phyloP scores from a whole-genome alignment of 768 basidiomycete species.

The Termitomyces sp. region DNA sequence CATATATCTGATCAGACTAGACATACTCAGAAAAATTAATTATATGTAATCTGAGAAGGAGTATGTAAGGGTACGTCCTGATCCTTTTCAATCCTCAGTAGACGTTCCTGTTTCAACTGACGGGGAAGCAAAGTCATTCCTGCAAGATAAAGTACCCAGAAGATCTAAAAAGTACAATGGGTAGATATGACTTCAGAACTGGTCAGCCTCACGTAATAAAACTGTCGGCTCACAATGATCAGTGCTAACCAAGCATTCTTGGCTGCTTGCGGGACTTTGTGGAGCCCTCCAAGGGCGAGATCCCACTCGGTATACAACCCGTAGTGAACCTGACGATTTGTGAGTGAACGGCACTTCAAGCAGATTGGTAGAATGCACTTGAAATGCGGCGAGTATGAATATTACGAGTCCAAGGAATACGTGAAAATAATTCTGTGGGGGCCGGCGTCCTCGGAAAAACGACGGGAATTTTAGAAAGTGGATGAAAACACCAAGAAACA shows the following conservation, averaged over 20 bases:
- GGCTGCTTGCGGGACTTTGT: conserved; percentile 31
- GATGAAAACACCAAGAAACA: conserved; percentile 42
- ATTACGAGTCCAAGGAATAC: conserved; percentile 49
- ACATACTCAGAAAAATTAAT: background rate
- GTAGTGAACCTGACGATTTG: conserved; percentile 34
- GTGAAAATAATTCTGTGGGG: conserved; percentile 53
- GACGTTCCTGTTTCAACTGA: conserved; percentile 37
- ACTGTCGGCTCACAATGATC: conserved; percentile 27
- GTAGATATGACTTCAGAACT: background rate
- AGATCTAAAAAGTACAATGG: conserved; percentile 26
- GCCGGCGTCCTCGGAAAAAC: conserved; percentile 32
- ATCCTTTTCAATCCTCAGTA: conserved; percentile 15
- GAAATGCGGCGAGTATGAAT: conserved; percentile 47
- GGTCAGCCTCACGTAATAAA: background rate
- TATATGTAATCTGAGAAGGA: background rate
- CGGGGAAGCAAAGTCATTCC: conserved; percentile 41
- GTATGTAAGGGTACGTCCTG: conserved; percentile 8
- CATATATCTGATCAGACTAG: conserved; percentile 11
- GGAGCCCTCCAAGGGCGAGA: conserved; percentile 25
- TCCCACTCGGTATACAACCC: conserved; percentile 46
- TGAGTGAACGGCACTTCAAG: background rate
- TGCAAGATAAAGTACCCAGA: conserved; percentile 40
- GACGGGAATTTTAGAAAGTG: conserved; percentile 46
- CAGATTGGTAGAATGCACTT: conserved; percentile 27
- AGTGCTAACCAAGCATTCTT: conserved; percentile 45